Evolutionary conservation across 768 basidiomycete species (phyloP).

Genomic region (Trichaptum fuscoviolaceum): DNA sequence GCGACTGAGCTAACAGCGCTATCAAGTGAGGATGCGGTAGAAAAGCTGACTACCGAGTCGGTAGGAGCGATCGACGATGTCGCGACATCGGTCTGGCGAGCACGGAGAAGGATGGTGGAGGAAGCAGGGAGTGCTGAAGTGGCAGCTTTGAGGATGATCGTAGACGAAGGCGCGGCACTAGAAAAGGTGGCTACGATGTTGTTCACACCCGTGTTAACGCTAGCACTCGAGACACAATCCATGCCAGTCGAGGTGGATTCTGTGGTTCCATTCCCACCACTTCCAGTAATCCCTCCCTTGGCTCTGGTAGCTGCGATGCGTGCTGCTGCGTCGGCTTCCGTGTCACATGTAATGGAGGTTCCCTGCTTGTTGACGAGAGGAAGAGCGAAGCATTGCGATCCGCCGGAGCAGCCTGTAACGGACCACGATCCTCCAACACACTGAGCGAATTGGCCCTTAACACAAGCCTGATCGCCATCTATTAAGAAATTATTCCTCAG

Average conservation of each 20-base stretch:
- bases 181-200: not conserved
- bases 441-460: slow-evolving; percentile 43
- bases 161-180: not conserved
- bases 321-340: slow-evolving; percentile 36
- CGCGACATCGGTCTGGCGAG: not conserved
- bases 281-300: slow-evolving; percentile 37
- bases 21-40: not conserved
- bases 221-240: not conserved
- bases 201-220: not conserved
- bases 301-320: slow-evolving; percentile 41
- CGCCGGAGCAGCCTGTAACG: slow-evolving; percentile 31
- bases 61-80: not conserved
- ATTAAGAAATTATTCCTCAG: not conserved
- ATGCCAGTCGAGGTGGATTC: not conserved
- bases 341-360: slow-evolving; percentile 44
- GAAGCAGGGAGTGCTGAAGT: not conserved
- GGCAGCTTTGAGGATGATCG: not conserved
- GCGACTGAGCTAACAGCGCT: not conserved
- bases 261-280: not conserved
- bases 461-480: slow-evolving; percentile 38
- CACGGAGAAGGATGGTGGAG: not conserved
- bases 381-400: slow-evolving; percentile 18
- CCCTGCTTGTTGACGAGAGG: slow-evolving; percentile 22
- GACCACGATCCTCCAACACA: slow-evolving; percentile 46
- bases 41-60: not conserved